phyloP scores from a whole-genome alignment of 371 early-diverging fungal species.

The Rhizopus delemar region DNA sequence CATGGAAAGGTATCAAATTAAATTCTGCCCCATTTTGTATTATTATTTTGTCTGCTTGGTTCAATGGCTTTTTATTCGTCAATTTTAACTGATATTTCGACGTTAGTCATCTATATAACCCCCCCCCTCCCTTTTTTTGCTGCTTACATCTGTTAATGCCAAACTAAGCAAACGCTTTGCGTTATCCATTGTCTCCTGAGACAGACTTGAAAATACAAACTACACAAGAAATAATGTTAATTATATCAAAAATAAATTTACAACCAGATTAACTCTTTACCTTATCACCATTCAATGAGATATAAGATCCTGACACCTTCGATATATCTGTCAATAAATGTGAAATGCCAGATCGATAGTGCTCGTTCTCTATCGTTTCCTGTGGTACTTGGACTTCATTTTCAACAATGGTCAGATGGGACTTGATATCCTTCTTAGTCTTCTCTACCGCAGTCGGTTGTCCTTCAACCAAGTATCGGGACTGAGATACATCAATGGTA shows the following conservation, averaged over 20 bases:
- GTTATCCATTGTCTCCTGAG: constrained; percentile 19
- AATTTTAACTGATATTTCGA: constrained; percentile 17
- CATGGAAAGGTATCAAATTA: constrained; percentile 33
- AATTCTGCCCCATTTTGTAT: constrained; percentile 11
- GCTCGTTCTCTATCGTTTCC: not conserved
- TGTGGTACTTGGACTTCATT: constrained; percentile 19
- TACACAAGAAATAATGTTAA: constrained; percentile 4
- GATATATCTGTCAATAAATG: constrained; percentile 29
- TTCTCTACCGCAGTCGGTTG: constrained; percentile 13
- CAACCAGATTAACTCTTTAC: constrained; percentile 7
- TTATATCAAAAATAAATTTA: not conserved
- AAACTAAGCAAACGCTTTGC: constrained; percentile 28
- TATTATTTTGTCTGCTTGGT: constrained; percentile 25
- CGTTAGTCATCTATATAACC: not conserved
- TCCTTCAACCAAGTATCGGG: constrained; percentile 30
- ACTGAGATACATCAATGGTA: constrained; percentile 25
- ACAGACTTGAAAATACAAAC: constrained; percentile 31
- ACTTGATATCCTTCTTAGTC: constrained; percentile 24
- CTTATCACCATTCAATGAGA: constrained; percentile 27
- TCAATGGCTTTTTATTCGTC: constrained; percentile 23
- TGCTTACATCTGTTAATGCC: constrained; percentile 30
- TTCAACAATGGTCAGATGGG: constrained; percentile 19
- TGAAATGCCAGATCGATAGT: constrained; percentile 8
- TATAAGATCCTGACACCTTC: constrained; percentile 26
- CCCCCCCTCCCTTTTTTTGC: not conserved